Base-by-base conservation (phyloP, 2,329 filamentous ascomycete species). In the Anthostomella pinea region DNA sequence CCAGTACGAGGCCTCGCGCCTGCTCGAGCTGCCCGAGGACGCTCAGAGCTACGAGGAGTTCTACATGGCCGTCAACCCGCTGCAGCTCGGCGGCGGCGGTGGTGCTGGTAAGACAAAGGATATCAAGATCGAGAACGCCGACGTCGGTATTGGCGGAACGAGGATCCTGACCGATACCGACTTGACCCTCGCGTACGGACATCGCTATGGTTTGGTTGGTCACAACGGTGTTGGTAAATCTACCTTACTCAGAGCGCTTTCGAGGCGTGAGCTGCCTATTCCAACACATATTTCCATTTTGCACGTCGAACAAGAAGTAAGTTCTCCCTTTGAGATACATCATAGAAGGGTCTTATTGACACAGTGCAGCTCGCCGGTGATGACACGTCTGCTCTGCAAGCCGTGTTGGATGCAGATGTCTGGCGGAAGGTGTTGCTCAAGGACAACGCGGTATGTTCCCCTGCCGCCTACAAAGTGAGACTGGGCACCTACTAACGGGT, bases 201-300 rank as follows among this genome's bases (percentile, higher is more conserved):
- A 90, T 59, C 83, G 93, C 49, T 98, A 98, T 66, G 93, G 93
- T 80, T 72, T 98, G 48, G 93, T 98, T 51, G 93, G 93, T 75
- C 87, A 97, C 75, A 98, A 98, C 78, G 93, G 93, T 88, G 91
- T 98, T 48, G 93, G 87, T 75, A 91, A 93, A 77, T 88, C 88
- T 60, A 98, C 93, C n/a, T 72, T 98, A 48, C 76, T 98, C 45
- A 79, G 93, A 52, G 93, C 93, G 11, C 72, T 98, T 49, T 94
- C 90, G 56, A 82, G 88, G 57, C 81, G 93, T 84, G 93, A 98
- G 60, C 78, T 98, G 41, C 79, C 90, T 4, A 93, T 98, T 66
- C 93, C 93, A 8, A 94, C 87, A 2, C 91, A 98, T 54, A 98
- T 98, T 49, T 96, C 93, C 8, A 98, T 98, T 77, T 79, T 98